Conservation (phyloP, 805 yeast species). For the Millerozyma miso region DNA sequence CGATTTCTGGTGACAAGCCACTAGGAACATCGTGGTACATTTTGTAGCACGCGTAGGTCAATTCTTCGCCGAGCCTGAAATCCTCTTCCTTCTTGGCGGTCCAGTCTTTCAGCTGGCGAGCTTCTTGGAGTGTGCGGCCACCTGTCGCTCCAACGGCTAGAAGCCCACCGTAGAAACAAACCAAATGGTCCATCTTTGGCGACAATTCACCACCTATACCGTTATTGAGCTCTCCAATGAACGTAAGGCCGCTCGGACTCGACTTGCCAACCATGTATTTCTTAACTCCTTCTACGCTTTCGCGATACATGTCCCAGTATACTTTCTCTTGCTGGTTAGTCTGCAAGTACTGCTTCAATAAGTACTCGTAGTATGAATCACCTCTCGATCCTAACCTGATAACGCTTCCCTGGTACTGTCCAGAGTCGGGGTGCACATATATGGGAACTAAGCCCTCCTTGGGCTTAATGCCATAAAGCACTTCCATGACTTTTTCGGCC, state of each 20-base stretch:
- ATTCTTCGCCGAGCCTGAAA: constrained; percentile 64
- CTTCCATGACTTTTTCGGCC: constrained; percentile 69
- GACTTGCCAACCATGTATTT: constrained; percentile 60
- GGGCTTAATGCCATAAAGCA: constrained; percentile 62
- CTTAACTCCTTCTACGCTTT: constrained; percentile 73
- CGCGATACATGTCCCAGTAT: constrained; percentile 72
- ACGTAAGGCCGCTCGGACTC: constrained; percentile 58
- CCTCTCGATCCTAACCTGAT: constrained; percentile 89
- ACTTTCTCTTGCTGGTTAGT: constrained; percentile 58
- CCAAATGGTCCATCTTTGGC: constrained; percentile 87
- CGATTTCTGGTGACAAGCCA: constrained; percentile 88
- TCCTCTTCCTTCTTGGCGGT: constrained; percentile 54
- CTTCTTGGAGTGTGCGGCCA: constrained; percentile 56
- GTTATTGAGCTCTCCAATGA: constrained; percentile 69
- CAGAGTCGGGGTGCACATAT: constrained; percentile 69
- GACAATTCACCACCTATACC: constrained; percentile 63
- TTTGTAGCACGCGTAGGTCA: constrained; percentile 76
- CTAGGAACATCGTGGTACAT: constrained; percentile 73
- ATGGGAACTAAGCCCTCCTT: constrained; percentile 80
- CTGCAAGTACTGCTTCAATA: constrained; percentile 80
- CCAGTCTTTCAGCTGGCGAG: constrained; percentile 57
- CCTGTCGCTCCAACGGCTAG: constrained; percentile 86
- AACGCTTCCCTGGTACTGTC: constrained; percentile 55
- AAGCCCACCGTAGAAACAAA: constrained; percentile 87
- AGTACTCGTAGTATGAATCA: constrained; percentile 88